Conservation (phyloP, 345 rosid species). For the Arabis hirsuta region DNA sequence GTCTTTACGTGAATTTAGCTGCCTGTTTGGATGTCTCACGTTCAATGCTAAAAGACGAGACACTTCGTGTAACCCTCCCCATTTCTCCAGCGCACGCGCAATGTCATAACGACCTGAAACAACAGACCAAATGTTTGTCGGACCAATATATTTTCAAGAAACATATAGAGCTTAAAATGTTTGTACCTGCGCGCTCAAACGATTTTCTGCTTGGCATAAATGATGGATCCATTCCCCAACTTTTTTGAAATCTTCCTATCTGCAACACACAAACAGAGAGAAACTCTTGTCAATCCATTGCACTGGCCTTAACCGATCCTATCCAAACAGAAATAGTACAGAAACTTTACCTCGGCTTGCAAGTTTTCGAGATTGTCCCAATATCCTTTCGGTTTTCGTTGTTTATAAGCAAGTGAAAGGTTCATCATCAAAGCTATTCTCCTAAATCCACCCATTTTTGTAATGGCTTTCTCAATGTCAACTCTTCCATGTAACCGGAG, state of each 20-base stretch:
- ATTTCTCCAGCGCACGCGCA: conserved; percentile 93
- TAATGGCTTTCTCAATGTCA: conserved; percentile 92
- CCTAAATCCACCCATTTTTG: conserved; percentile 92
- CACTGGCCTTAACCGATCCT: background rate
- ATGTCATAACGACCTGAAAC: conserved; percentile 87
- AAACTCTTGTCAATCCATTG: conserved; percentile 17
- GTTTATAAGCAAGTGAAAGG: conserved; percentile 92
- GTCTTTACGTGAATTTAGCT: conserved; percentile 50
- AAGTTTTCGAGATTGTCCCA: conserved; percentile 95
- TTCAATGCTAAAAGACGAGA: conserved; percentile 78
- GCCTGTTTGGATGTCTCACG: conserved; percentile 75
- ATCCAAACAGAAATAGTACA: too few relatives aligned
- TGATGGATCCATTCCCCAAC: conserved; percentile 97
- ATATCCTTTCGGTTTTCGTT: conserved; percentile 92
- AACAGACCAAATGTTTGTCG: conserved; percentile 4
- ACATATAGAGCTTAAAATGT: background rate
- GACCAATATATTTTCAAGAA: background rate
- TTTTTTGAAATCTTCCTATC: conserved; percentile 77
- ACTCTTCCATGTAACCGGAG: conserved; percentile 88
- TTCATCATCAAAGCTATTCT: conserved; percentile 79
- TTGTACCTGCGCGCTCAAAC: conserved; percentile 92
- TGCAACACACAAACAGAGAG: conserved; percentile 37
- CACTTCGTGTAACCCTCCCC: conserved; percentile 94
- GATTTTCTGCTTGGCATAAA: conserved; percentile 94
- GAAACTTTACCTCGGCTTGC: conserved; percentile 75